Conservation (phyloP, 441 rosid species). For the Populus hybrid region DNA sequence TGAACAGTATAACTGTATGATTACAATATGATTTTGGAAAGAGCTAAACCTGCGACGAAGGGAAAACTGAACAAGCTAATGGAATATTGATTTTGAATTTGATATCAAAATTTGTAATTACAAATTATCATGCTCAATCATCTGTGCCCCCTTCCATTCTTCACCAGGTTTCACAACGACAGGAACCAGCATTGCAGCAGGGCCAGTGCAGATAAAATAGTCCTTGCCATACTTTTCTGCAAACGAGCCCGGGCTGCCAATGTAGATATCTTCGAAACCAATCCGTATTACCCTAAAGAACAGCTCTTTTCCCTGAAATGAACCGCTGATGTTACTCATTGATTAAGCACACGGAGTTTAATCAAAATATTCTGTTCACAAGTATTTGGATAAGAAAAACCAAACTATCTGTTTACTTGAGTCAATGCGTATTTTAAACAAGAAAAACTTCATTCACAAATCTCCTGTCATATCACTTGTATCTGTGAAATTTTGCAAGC, state of each 20-base stretch:
- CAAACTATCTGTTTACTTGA: background rate
- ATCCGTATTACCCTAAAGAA: constrained; percentile 79
- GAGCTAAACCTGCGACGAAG: background rate
- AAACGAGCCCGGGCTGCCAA: constrained; percentile 71
- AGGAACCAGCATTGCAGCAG: constrained; percentile 78
- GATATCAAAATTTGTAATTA: constrained; percentile 30
- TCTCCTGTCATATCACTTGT: background rate
- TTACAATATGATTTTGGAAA: background rate
- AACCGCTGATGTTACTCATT: constrained; percentile 8
- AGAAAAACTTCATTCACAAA: background rate
- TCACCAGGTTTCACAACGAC: constrained; percentile 59
- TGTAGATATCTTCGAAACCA: constrained; percentile 78
- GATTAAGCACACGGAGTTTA: background rate
- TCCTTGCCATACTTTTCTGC: constrained; percentile 64
- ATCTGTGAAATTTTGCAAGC: background rate
- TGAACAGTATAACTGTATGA: background rate
- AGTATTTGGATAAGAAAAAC: constrained; percentile 15
- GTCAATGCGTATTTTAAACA: constrained; percentile 9
- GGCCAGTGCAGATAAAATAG: constrained; percentile 82
- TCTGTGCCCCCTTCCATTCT: constrained; percentile 83
- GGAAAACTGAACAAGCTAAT: background rate
- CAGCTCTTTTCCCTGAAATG: constrained; percentile 71
- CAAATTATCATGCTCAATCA: constrained; percentile 91
- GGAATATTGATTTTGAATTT: background rate
- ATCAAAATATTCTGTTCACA: background rate